These are phyloP conservation scores for Agaricus subrufescens DNA, from an alignment of 768 basidiomycete genomes.

Conservation along the genomic window DNA sequence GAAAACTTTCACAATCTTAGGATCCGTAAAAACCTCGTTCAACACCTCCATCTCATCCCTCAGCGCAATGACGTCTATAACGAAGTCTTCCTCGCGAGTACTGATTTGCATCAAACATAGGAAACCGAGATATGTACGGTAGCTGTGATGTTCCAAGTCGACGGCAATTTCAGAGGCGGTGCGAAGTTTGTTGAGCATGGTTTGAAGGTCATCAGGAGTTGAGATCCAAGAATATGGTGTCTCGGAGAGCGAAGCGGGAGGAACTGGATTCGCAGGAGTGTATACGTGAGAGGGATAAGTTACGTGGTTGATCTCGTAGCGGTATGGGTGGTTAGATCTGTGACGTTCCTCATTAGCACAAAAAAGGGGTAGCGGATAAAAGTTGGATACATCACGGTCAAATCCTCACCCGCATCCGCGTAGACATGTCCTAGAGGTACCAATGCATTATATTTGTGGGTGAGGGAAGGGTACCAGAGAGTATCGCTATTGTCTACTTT, in stretches of 20 bases:
- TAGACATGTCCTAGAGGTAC: constrained; percentile 73
- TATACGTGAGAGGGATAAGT: constrained; percentile 67
- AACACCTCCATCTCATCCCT: constrained; percentile 69
- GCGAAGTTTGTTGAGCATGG: constrained; percentile 67
- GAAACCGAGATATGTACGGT: constrained; percentile 80
- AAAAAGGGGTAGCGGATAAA: background rate
- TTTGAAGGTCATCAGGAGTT: constrained; percentile 46
- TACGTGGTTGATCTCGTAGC: constrained; percentile 76
- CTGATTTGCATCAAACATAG: constrained; percentile 93
- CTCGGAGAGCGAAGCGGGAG: constrained; percentile 55
- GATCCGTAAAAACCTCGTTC: constrained; percentile 84
- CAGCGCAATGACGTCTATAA: constrained; percentile 78
- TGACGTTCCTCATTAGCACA: background rate
- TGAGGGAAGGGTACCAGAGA: constrained; percentile 65
- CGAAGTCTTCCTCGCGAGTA: constrained; percentile 78
- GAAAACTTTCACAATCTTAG: constrained; percentile 84
- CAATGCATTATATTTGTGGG: constrained; percentile 78
- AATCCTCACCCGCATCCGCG: constrained; percentile 23
- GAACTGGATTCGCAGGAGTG: constrained; percentile 38
- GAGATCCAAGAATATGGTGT: constrained; percentile 72
- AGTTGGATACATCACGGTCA: constrained; percentile 23
- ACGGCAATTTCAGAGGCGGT: constrained; percentile 75
- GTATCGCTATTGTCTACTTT: constrained; percentile 49
- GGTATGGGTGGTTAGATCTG: constrained; percentile 70
- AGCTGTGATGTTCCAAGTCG: constrained; percentile 92